These are phyloP conservation scores for Saprolegnia parasitica DNA, from an alignment of 352 stramenopile genomes.

Conservation along the genomic window DNA sequence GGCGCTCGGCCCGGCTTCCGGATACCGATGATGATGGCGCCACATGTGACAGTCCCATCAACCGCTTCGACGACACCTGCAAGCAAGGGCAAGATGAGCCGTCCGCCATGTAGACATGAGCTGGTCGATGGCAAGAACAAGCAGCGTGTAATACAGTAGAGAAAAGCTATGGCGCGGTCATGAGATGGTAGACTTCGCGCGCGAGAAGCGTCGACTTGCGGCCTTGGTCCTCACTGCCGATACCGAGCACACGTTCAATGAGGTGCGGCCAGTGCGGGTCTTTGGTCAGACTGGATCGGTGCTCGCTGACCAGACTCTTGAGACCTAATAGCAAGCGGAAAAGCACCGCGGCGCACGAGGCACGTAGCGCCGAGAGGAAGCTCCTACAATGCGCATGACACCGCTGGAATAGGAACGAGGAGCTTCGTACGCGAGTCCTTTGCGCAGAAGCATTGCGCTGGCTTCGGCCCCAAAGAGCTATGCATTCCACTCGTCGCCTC, in stretches of 20 bases:
- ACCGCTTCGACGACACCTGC: neutral
- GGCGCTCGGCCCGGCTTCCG: neutral
- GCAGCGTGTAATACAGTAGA: neutral
- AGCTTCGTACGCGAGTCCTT: neutral
- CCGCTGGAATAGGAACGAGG: too few relatives aligned
- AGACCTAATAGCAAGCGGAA: neutral
- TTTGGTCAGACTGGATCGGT: neutral
- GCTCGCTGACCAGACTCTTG: neutral
- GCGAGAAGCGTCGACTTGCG: neutral
- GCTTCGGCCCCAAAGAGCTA: neutral
- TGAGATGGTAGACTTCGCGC: neutral
- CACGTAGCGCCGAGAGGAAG: too few relatives aligned
- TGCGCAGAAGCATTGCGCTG: neutral
- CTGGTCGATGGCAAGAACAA: neutral
- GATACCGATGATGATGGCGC: constrained; percentile 1
- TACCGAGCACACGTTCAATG: neutral
- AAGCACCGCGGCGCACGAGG: neutral
- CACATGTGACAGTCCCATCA: constrained; percentile 4
- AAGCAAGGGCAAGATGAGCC: neutral
- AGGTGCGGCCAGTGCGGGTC: neutral
- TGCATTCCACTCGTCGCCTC: neutral
- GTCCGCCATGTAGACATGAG: too few relatives aligned
- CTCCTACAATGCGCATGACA: too few relatives aligned
- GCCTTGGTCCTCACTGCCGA: neutral
- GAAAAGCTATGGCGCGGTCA: neutral